Base-by-base conservation (phyloP, 306 rosid species). In the Sesbania bispinosa region DNA sequence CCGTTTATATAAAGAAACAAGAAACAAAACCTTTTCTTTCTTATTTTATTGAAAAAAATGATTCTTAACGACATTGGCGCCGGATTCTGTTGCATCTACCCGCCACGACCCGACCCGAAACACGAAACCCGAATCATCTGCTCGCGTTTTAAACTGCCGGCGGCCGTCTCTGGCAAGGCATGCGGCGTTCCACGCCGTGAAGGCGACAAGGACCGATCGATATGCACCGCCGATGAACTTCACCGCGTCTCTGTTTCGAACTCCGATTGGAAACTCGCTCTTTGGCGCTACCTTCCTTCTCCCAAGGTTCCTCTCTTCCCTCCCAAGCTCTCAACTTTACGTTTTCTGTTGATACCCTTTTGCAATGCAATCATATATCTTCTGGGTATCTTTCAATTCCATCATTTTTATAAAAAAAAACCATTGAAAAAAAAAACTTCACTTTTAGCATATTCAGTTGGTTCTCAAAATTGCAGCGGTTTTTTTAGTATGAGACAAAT, bases 241-340 rank as follows among this genome's bases (percentile, higher is more conserved):
- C 98, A 93, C 77, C 83, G 77, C 19, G 87, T 90, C 57, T 13
- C 86, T 10, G 83, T 90, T 83, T 81, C 96, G 10, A 73, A 83
- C 71, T 85, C 97, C 78, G 88, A 84, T 78, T 93, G 98, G 97
- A 87, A 69, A 36, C 97, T 93, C 71, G 94, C 97, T 76, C 92
- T 90, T 33, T 90, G 98, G 98, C 97, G 98, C 67, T 93, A 90
- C 83, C 86, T 72, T 48, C 94, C 98, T 60, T 85, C 92, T 69
- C 79, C 82, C 0, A 47, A 64, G 96, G 96, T 88, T n/a, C n/a
- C n/a, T n/a, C n/a, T n/a, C 26, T 59, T 27, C 62, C 29, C 64
- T 27, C 15, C 7, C 71, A 48, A 47, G 71, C 15, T 60, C 9
- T 61, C 15, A 60, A 50, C 43, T 69, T 51, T 20, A 7, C 9